Evolutionary conservation across 2,329 filamentous ascomycete genomes (phyloP).

Genomic region (Mycosphaerella arachidis): DNA sequence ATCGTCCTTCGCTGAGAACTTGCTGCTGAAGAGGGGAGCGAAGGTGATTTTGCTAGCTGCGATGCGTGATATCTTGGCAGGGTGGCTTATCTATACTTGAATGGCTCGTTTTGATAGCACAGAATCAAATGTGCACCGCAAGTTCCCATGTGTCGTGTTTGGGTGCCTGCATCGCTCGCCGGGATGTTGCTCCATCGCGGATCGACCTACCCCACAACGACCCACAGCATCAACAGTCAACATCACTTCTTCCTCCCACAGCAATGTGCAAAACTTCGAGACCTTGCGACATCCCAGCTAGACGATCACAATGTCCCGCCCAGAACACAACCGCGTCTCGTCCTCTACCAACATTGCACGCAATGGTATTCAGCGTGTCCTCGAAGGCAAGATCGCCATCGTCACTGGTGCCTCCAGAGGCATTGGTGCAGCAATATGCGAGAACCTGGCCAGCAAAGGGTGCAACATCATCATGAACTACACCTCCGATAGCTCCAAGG

Average conservation of each 20-base stretch:
- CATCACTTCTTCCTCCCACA: background rate
- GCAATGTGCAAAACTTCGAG: background rate
- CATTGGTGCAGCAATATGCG: constrained; percentile 65
- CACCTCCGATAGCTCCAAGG: constrained; percentile 58
- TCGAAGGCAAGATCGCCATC: constrained; percentile 71
- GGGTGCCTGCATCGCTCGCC: background rate
- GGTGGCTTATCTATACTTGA: background rate
- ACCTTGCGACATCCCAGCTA: background rate
- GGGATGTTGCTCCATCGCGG: background rate
- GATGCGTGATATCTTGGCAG: background rate
- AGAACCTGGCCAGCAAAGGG: constrained; percentile 69
- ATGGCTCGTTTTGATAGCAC: background rate
- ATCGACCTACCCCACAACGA: background rate
- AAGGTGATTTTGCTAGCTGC: background rate
- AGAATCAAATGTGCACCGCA: background rate
- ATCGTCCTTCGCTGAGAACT: constrained; percentile 3
- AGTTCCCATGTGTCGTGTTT: background rate
- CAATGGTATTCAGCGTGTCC: constrained; percentile 26
- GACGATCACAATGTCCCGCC: constrained; percentile 15
- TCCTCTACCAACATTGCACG: constrained; percentile 17
- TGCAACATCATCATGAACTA: constrained; percentile 66
- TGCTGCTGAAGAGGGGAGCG: background rate
- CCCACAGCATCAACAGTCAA: background rate
- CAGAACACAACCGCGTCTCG: constrained; percentile 11
- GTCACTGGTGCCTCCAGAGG: constrained; percentile 77